These are phyloP conservation scores for Linderniella brevidens DNA, from an alignment of 257 asterid species.

Conservation along the genomic window DNA sequence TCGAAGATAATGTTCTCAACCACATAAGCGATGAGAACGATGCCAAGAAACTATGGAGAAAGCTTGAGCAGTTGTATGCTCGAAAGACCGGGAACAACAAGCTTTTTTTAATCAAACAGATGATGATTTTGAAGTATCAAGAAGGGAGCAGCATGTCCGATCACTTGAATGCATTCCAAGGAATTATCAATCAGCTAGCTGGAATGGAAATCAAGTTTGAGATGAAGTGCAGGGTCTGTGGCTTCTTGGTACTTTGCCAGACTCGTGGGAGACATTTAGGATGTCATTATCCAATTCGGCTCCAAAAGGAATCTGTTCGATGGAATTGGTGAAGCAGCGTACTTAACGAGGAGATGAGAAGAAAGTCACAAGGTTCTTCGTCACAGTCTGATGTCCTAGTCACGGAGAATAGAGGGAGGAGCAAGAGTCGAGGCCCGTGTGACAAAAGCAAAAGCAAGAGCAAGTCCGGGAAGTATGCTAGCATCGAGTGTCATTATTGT, in stretches of 20 bases:
- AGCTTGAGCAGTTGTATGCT: constrained; percentile 9
- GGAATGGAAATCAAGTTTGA: constrained; percentile 8
- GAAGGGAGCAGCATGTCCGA: constrained; percentile 5
- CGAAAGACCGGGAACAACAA: constrained; percentile 7
- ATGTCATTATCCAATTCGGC: no score
- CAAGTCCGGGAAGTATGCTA: no score
- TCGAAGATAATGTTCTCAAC: constrained; percentile 4
- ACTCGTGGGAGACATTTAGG: no score
- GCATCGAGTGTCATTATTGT: no score
- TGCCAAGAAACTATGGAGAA: constrained; percentile 7
- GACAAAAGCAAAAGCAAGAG: no score
- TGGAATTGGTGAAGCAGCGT: no score
- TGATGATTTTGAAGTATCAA: constrained; percentile 7
- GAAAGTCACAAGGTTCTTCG: no score
- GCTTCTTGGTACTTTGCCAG: constrained; percentile 4
- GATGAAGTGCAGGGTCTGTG: constrained; percentile 4
- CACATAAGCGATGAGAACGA: constrained; percentile 2
- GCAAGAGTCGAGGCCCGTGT: no score
- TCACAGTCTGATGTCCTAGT: no score
- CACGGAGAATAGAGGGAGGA: no score
- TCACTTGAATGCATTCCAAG: constrained; percentile 12
- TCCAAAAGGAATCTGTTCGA: no score
- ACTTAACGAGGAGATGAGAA: no score
- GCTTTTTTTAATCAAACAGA: constrained; percentile 7
- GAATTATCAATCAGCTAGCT: neutral